Evolutionary conservation across 805 yeast genomes (phyloP), one percentile per base, ranked within the genome.

Genomic region (Kuraishia molischiana): DNA sequence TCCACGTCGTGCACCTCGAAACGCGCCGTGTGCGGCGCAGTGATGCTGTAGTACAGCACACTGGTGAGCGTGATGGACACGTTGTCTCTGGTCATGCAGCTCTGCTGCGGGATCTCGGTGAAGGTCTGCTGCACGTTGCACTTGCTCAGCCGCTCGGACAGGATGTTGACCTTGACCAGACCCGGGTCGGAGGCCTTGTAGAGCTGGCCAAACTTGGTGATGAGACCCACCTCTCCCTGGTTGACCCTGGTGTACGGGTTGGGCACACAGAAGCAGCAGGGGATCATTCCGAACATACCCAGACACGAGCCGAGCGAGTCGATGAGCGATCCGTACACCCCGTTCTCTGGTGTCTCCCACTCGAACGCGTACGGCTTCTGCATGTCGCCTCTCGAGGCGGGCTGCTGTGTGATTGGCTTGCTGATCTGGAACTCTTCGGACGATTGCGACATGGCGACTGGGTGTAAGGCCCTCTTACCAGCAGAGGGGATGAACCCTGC

Each of bases 101-200:
- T 62, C 52, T 79, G 81, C n/a, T 74, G 71, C 2, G 84, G 83
- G 32, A 79, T 69, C 42, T 79, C 85, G 45, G 70, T 58, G 21
- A 78, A 78, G 53, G 67, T 74, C 45, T 75, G 63, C 62, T 69
- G 73, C 46, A 79, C 66, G 45, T 69, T 67, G 14, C 75, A 78
- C 19, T 52, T 47, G 41, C 60, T 57, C 44, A 79, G 53, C 40
- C 59, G 67, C 49, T 79, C 87, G 36, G 77, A 66, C 62, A 78
- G 64, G n/a, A 76, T 75, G 55, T 79, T 79, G 37, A 79, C 77
- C 47, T 73, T 72, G 14, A 70, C 61, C 32, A 79, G 66, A 35
- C 87, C 87, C 4, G 86, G 85, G 52, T 79, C 85, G 22, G 74
- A 80, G 9, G 78, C 65, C 52, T 77, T 64, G 39, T 78, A 62